Conservation (phyloP, 495 filamentous ascomycete genomes). For the Annulohypoxylon maeteangense region DNA sequence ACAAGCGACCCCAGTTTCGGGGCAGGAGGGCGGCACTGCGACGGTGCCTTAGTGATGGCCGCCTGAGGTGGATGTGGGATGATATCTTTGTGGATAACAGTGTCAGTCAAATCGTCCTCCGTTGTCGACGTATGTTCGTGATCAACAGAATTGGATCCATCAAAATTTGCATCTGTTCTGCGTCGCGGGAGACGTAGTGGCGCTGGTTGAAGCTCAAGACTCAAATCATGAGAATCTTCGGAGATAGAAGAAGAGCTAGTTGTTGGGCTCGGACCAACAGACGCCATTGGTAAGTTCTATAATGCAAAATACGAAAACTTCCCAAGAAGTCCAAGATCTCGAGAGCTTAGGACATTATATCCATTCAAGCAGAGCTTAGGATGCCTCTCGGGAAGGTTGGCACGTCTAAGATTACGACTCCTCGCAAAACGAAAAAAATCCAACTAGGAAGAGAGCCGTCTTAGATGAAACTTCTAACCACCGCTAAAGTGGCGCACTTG, state of each 20-base stretch:
- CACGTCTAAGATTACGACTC: not conserved
- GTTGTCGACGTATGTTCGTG: slow-evolving; percentile 3
- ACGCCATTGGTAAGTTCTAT: slow-evolving; percentile 28
- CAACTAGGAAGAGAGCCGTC: not conserved
- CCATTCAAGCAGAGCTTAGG: slow-evolving; percentile 19
- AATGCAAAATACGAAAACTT: slow-evolving; percentile 37
- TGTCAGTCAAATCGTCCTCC: not conserved
- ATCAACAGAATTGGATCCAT: slow-evolving; percentile 17
- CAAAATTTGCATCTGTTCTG: slow-evolving; percentile 27
- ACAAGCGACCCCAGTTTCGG: slow-evolving; percentile 48
- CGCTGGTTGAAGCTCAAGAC: slow-evolving; percentile 44
- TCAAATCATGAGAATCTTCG: slow-evolving; percentile 28
- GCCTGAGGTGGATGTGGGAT: slow-evolving; percentile 1
- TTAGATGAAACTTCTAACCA: not conserved
- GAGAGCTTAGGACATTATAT: slow-evolving; percentile 19
- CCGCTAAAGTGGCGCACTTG: not conserved
- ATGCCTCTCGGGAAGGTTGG: not conserved
- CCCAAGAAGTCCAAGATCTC: slow-evolving; percentile 40
- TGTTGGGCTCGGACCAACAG: slow-evolving; percentile 10
- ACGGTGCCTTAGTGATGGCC: slow-evolving; percentile 10
- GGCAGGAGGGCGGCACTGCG: slow-evolving; percentile 27
- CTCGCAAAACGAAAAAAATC: too few relatives aligned
- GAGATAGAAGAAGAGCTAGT: slow-evolving; percentile 26
- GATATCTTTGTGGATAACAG: not conserved
- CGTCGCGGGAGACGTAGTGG: slow-evolving; percentile 46